Conservation (phyloP, 345 rosid species). For the Heritiera littoralis region DNA sequence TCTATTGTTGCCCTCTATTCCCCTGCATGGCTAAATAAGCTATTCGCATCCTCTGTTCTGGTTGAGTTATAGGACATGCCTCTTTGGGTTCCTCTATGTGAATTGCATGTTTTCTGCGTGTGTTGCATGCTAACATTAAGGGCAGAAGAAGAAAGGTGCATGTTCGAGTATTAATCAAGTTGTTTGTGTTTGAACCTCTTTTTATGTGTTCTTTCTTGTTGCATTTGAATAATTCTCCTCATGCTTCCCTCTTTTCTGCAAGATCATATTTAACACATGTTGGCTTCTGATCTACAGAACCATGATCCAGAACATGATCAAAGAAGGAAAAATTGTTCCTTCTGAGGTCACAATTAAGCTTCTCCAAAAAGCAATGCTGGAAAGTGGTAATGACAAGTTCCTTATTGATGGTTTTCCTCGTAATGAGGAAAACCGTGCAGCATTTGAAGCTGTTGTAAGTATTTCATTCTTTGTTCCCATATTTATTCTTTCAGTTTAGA, state of each 20-base stretch:
- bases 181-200: not conserved
- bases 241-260: not conserved
- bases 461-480: not conserved
- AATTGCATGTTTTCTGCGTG: not conserved
- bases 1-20: not conserved
- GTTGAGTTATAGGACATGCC: not conserved
- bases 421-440: constrained; percentile 72
- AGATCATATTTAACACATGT: not conserved
- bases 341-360: constrained; percentile 84
- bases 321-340: constrained; percentile 80
- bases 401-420: constrained; percentile 88
- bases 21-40: not conserved
- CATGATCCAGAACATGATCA: constrained; percentile 65
- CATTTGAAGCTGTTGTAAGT: constrained; percentile 70
- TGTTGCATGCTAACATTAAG: not conserved
- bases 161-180: not conserved
- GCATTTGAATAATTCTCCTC: not conserved
- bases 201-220: not conserved
- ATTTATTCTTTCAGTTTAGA: not conserved
- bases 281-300: constrained; percentile 38
- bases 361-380: constrained; percentile 66
- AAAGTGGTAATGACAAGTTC: constrained; percentile 59
- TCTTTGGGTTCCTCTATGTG: not conserved
- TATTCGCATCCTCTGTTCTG: not conserved
- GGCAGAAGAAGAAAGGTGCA: too few species aligned